Base-by-base conservation (phyloP, 192 early-diverging fungal genomes). In the Gryganskiella cystojenkinii region DNA sequence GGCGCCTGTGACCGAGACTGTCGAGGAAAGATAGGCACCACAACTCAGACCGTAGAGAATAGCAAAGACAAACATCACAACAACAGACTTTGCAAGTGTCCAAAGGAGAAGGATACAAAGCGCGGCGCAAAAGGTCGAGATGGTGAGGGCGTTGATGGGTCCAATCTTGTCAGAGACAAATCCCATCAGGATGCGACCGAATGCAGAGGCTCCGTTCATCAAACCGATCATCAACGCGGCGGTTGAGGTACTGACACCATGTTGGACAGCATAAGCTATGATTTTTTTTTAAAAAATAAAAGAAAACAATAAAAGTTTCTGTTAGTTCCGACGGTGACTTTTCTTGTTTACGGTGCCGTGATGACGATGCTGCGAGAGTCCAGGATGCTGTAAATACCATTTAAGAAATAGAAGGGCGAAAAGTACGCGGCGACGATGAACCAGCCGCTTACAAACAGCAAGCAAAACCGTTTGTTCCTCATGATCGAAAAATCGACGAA, bases 121-220 rank as follows among this genome's bases (percentile, higher is more conserved):
- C 34, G 83, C 80, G 7, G 86, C 82, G 11, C 81, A 55, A 44
- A 86, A 80, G 8, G 83, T 84, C 25, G 75, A 80, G 49, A 73
- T 62, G 17, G 78, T 79, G 37, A 84, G 71, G 17, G 85, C 81
- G 34, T 89, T 89, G 64, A 89, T 83, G 37, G 81, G 61, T 6
- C 87, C 87, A 30, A 87, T 82, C 1, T 52, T 52, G 43, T 87
- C 86, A 1, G 89, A 88, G 25, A 89, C 56, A 24, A 86, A 79
- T 35, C 91, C 91, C 20, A 89, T 82, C 0, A 80, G 64, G 64
- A 93, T 85, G 33, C 91, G 86, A 15, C 87, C 87, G 1, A 89
- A 49, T 3, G 90, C 88, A 14, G 89, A 90, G 15, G 83, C 72
- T 28, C 83, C 91, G 40, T 86, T 88, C 82, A 91, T 89, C 40